A percentile compares a stretch with the other conserved stretches of the same genome.
Conservation (phyloP, 495 filamentous ascomycete genomes). For the Platismatia glauca region DNA sequence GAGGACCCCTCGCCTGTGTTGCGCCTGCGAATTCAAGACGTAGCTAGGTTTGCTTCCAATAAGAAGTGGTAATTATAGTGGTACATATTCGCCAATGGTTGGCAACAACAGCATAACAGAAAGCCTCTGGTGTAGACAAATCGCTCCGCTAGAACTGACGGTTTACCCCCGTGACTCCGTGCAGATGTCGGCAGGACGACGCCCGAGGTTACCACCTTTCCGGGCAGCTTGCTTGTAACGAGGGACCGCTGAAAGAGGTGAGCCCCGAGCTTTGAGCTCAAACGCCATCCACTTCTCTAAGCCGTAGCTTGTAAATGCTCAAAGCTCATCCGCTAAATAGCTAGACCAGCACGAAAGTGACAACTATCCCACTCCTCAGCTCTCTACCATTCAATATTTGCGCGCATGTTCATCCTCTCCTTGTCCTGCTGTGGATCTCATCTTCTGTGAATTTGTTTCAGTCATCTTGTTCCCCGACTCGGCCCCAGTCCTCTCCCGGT, state of each 20-base stretch:
- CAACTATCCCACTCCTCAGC: background rate
- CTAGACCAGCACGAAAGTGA: background rate
- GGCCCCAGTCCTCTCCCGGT: constrained; percentile 29
- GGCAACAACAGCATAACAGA: background rate
- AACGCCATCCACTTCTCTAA: background rate
- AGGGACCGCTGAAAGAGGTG: background rate
- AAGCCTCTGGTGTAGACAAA: background rate
- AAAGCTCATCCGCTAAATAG: constrained; percentile 3
- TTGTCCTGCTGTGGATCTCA: background rate
- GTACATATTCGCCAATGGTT: background rate
- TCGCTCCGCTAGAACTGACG: background rate
- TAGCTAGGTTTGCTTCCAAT: background rate
- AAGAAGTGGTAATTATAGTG: background rate
- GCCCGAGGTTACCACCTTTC: background rate
- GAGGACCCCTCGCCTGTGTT: background rate
- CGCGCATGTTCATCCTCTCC: background rate
- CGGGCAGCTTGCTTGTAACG: background rate
- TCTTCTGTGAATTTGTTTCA: background rate
- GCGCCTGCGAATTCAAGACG: background rate
- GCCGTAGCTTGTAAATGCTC: constrained; percentile 12
- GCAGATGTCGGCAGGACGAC: background rate
- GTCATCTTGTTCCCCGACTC: background rate
- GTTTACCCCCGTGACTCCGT: background rate
- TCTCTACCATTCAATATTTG: background rate
- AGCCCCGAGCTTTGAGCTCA: background rate